Percentiles rank a stretch among this genome's conserved stretches.
Evolutionary conservation across 148 eudicot genomes (phyloP).

Genomic region (Cornus controversa): DNA sequence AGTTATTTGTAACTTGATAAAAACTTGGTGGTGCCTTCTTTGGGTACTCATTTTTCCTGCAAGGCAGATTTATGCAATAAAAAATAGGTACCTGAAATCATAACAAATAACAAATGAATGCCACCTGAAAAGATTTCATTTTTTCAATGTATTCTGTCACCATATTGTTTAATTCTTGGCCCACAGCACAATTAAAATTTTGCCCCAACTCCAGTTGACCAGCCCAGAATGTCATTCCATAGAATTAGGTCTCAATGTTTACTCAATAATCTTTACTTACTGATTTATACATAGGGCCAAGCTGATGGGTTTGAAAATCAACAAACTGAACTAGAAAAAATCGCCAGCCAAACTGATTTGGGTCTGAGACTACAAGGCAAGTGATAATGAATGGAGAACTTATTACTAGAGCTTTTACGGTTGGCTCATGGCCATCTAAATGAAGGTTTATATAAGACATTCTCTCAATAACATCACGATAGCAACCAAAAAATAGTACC

Average conservation of each 20-base stretch:
- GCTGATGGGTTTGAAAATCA: background rate
- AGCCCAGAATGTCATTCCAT: too few species aligned
- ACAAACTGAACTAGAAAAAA: background rate
- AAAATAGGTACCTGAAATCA: background rate
- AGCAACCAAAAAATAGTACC: conserved; percentile 25
- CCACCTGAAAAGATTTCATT: background rate
- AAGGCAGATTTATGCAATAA: background rate
- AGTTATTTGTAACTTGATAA: conserved; percentile 88
- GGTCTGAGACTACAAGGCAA: too few species aligned
- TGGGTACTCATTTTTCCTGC: conserved; percentile 75
- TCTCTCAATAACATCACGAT: background rate
- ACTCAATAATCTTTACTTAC: background rate
- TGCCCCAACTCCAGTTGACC: background rate
- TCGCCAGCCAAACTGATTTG: background rate
- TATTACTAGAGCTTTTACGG: background rate
- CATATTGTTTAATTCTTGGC: background rate
- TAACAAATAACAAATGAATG: too few species aligned
- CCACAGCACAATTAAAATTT: background rate
- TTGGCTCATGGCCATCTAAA: background rate
- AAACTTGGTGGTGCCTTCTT: conserved; percentile 80
- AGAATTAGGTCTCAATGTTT: background rate
- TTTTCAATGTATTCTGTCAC: background rate
- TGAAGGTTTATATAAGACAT: too few species aligned
- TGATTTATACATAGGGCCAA: background rate
- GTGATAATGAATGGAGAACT: too few species aligned